These are phyloP conservation scores for Coniella vitis DNA, from an alignment of 2,329 filamentous ascomycete species.

Conservation along the genomic window DNA sequence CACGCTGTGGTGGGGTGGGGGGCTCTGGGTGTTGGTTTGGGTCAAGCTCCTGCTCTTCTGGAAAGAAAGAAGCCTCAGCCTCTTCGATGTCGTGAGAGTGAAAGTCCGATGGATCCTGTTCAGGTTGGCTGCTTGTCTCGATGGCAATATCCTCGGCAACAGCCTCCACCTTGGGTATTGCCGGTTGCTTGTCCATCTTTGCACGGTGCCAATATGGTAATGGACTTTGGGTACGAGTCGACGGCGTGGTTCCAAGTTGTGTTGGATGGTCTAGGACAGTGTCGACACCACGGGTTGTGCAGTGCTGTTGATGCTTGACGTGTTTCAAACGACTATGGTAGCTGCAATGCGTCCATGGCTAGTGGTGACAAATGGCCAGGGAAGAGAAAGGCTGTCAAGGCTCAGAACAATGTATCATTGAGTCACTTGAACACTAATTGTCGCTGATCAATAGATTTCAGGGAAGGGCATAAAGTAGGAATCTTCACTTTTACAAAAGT, in stretches of 20 bases:
- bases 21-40: constrained; percentile 26
- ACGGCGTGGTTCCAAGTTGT: too few species aligned
- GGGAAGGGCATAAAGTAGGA: background rate
- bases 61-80: constrained; percentile 13
- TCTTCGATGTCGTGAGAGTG: constrained; percentile 12
- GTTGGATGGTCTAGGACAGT: too few species aligned
- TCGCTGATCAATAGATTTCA: background rate
- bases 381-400: background rate
- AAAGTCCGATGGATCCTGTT: constrained; percentile 10
- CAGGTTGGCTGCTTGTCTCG: background rate
- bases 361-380: background rate
- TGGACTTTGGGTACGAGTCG: too few species aligned
- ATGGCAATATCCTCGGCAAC: constrained; percentile 14
- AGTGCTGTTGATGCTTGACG: background rate
- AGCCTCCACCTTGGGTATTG: constrained; percentile 11
- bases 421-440: background rate
- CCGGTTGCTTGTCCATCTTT: constrained; percentile 10
- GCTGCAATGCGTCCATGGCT: background rate
- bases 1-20: constrained; percentile 34
- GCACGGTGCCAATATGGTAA: background rate
- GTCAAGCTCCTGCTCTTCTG: constrained; percentile 15
- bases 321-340: background rate
- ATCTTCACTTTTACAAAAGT: background rate
- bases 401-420: too few species aligned
- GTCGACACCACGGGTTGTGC: too few species aligned